A percentile compares a stretch with the other conserved stretches of the same genome.
Conservation (phyloP, 2,329 filamentous ascomycete species). For the Microdochium paspali region DNA sequence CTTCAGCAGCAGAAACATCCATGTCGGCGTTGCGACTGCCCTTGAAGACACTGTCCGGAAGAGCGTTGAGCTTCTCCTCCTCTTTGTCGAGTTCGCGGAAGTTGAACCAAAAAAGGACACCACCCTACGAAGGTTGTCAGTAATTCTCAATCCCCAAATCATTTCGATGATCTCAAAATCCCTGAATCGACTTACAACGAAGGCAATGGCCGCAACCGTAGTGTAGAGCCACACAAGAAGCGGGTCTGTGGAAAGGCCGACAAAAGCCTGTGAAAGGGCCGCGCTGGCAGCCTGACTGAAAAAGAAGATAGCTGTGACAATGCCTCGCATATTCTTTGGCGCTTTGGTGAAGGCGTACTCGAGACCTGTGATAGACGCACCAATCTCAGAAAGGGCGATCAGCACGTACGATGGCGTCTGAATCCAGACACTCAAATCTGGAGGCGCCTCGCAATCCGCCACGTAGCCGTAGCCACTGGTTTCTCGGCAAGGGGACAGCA, state of each 20-base stretch:
- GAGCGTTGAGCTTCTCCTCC: conserved; percentile 59
- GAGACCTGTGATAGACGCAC: conserved; percentile 45
- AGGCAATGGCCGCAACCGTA: conserved; percentile 55
- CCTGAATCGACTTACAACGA: conserved; percentile 30
- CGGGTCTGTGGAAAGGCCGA: conserved; percentile 49
- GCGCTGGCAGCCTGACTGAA: conserved; percentile 61
- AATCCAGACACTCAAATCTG: conserved; percentile 53
- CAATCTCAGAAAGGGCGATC: conserved; percentile 38
- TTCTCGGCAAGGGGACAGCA: conserved; percentile 49
- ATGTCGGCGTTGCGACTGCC: conserved; percentile 13
- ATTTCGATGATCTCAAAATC: too few relatives aligned
- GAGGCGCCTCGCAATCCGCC: conserved; percentile 17
- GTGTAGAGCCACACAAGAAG: conserved; percentile 67
- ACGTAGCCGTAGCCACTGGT: conserved; percentile 42
- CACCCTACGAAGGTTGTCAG: conserved; percentile 21
- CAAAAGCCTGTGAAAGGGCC: conserved; percentile 57
- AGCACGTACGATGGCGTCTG: conserved; percentile 41
- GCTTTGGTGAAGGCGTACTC: conserved; percentile 73
- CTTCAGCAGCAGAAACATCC: conserved; percentile 13
- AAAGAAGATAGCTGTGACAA: conserved; percentile 58
- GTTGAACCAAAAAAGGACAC: conserved; percentile 59
- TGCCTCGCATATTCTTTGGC: conserved; percentile 65
- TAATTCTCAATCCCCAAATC: too few relatives aligned
- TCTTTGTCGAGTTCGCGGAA: conserved; percentile 52
- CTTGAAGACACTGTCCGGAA: conserved; percentile 24